Evolutionary conservation across 169 alveolate species (phyloP).

Genomic region (Cytauxzoon felis): DNA sequence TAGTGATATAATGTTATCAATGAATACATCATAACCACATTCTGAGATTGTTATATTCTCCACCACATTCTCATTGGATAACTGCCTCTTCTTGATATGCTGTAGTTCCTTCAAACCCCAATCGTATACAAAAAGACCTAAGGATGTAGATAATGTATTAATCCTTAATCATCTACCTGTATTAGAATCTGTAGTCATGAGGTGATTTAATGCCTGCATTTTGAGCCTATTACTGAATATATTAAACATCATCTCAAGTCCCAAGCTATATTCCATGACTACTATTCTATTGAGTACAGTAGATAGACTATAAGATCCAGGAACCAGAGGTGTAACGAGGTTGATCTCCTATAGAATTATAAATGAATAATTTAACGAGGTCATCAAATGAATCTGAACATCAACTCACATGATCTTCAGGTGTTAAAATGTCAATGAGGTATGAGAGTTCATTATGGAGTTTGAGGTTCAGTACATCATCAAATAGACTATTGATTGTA

Average conservation of each 20-base stretch:
- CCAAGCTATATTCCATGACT: constrained; percentile 23
- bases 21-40: background rate
- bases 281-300: constrained; percentile 6
- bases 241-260: constrained; percentile 29
- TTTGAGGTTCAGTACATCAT: background rate
- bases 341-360: background rate
- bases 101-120: constrained; percentile 52
- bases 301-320: constrained; percentile 35
- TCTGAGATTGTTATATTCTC: background rate
- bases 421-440: constrained; percentile 1
- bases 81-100: background rate
- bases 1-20: constrained; percentile 6
- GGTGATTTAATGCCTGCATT: constrained; percentile 17
- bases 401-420: background rate
- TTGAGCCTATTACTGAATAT: background rate
- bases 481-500: constrained; percentile 21
- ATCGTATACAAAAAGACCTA: constrained; percentile 39
- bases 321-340: constrained; percentile 28
- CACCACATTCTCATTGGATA: background rate
- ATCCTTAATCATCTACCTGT: constrained; percentile 20
- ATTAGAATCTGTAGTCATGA: constrained; percentile 20
- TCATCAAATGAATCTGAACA: background rate
- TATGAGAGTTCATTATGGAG: constrained; percentile 25
- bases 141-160: background rate
- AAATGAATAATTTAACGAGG: background rate